Base-by-base conservation (phyloP, 352 stramenopile species). In the Globisporangium echinulatum region DNA sequence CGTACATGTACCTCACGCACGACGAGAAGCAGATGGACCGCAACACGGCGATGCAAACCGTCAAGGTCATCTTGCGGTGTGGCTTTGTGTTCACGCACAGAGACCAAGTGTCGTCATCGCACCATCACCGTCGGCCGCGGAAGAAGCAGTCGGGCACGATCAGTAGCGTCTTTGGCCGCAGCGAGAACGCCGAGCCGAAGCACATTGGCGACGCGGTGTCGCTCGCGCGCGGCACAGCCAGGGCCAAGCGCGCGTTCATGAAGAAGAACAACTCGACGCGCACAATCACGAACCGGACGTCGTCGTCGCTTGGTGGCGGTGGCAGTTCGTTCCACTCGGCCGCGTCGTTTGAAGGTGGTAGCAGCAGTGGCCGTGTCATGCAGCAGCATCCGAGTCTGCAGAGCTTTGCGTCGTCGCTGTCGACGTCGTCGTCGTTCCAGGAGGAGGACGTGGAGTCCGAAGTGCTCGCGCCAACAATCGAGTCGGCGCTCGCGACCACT, bases 1-100 rank as follows among this genome's bases (percentile, higher is more conserved):
- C 79, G 50, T 92, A 92, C 58, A 85, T 90, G 62, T 90, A 88
- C 60, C 57, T 92, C 19, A 88, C 79, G 0, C 77, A 86, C 48
- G 77, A 88, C 0, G 80, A 92, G 57, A 89, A 90, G 69, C 75
- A 90, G 49, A 92, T 92, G 82, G 81, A 92, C 54, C 76, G 82
- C 51, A 90, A 92, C 59, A 92, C 80, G n/a, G 80, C 80, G 33
- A 79, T 92, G 74, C 79, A 92, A 62, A 89, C 82, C 6, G 76
- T 90, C 11, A 92, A 92, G 62, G 52, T 87, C 43, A 92, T 92
- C 40, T 54, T 90, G 56, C 76, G 79, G 56, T 88, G 80, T 54
- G 82, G 82, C 7, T 92, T 87, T 56, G 65, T 59, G 19, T 87
- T 92, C 40, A 74, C 75, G 48, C 82, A 87, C 61, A 81, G 79